Base-by-base conservation (phyloP, 2,329 filamentous ascomycete species). In the Aspergillus sp. region DNA sequence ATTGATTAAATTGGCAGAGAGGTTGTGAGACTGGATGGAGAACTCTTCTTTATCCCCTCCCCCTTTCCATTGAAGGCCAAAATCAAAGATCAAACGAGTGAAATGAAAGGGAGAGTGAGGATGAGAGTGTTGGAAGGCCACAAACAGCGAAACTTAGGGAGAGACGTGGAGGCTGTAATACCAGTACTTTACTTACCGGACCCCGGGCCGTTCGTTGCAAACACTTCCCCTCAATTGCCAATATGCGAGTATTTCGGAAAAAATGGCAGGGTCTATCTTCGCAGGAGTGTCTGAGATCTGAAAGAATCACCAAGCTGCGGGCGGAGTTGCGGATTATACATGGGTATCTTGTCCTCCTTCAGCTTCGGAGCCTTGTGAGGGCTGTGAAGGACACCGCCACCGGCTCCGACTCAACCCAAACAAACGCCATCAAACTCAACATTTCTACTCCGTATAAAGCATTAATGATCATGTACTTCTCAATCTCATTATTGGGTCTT, bases 21-120 rank as follows among this genome's bases (percentile, higher is more conserved):
- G 34, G 30, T 48, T 48, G 46, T 57, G 23, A 57, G 43, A 23
- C 54, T 64, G 47, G 58, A 58, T 53, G 52, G 50, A 52, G 47
- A 47, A 51, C 41, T 57, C 28, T 64, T 30, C n/a, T 6, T 54
- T 47, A 51, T 11, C 43, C 11, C n/a, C 46, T 17, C 49, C 50
- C 55, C 57, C 31, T 28, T 62, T 54, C 34, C 30, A 25, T 49
- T 52, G 7, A 38, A 19, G 31, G 19, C 17, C n/a, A 43, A 23
- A 55, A 51, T 54, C 25, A 43, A n/a, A 53, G 48, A 56, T 30
- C 43, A 43, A 60, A 51, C 28, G n/a, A 30, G 48, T 51, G 43
- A n/a, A 61, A 54, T 41, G 54, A 47, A 51, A 45, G 34, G 48
- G 49, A 63, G 63, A 60, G 54, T 25, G 30, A 57, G 38, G 41